Percentiles rank a stretch among this genome's conserved stretches.
phyloP scores from a whole-genome alignment of 768 basidiomycete genomes.

The Kwoniella sp. region DNA sequence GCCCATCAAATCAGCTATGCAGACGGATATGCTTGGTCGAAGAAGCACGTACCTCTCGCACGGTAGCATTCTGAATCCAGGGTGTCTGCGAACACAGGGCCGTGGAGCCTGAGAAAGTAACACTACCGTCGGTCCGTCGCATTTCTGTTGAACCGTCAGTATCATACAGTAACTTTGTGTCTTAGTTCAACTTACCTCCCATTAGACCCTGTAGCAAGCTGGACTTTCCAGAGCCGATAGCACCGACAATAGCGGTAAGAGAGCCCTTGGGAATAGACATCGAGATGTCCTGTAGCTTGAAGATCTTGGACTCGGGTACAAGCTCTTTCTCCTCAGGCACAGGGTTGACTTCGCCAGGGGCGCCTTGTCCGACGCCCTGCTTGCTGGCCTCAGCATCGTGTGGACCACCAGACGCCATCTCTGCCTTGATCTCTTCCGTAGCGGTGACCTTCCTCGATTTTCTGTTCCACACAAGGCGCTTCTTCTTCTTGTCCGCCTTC shows the following conservation, averaged over 20 bases:
- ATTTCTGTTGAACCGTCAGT: slow-evolving; percentile 57
- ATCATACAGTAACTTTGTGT: slow-evolving; percentile 52
- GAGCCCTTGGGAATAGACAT: slow-evolving; percentile 69
- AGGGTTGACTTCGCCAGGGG: slow-evolving; percentile 9
- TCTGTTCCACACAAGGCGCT: slow-evolving; percentile 31
- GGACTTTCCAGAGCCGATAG: slow-evolving; percentile 59
- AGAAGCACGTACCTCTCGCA: slow-evolving; percentile 65
- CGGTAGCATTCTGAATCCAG: slow-evolving; percentile 80
- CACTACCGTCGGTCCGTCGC: slow-evolving; percentile 63
- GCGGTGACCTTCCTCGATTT: slow-evolving; percentile 38
- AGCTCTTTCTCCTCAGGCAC: slow-evolving; percentile 12
- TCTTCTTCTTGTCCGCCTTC: slow-evolving; percentile 20
- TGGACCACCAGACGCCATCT: slow-evolving; percentile 26
- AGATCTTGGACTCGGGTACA: slow-evolving; percentile 49
- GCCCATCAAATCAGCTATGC: not conserved
- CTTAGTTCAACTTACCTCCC: slow-evolving; percentile 15
- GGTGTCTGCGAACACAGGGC: slow-evolving; percentile 81
- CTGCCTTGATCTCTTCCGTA: slow-evolving; percentile 33
- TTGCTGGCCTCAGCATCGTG: slow-evolving; percentile 30
- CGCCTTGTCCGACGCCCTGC: slow-evolving; percentile 26
- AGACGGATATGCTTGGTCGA: too few relatives aligned
- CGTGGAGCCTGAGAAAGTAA: slow-evolving; percentile 68
- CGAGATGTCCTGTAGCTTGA: slow-evolving; percentile 63
- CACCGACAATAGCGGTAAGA: slow-evolving; percentile 77
- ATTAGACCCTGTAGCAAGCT: slow-evolving; percentile 48